Percentiles rank a stretch among this genome's conserved stretches.
Evolutionary conservation across 768 basidiomycete species (phyloP).

Genomic region (Auriculariales sp.): DNA sequence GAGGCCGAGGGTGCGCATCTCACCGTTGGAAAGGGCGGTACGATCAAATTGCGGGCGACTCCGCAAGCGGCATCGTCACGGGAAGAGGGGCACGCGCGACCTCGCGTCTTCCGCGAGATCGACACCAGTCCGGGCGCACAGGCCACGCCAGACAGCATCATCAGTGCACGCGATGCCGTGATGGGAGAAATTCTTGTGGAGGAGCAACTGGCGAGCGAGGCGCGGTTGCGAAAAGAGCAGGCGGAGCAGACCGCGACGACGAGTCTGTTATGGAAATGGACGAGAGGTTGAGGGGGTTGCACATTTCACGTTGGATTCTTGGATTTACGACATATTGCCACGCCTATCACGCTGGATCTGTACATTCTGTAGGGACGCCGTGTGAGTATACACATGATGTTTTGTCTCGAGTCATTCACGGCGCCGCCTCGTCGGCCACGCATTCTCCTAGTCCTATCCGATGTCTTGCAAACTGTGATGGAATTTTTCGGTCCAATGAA

Average conservation of each 20-base stretch:
- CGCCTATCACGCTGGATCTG: background rate
- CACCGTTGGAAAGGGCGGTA: background rate
- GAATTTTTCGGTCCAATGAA: background rate
- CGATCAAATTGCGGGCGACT: background rate
- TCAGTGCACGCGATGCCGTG: conserved; percentile 35
- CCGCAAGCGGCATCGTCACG: conserved; percentile 5
- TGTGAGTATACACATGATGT: background rate
- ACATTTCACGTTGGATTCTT: background rate
- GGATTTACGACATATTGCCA: background rate
- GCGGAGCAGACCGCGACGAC: conserved; percentile 16
- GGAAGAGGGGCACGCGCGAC: background rate
- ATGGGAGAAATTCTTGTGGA: conserved; percentile 56
- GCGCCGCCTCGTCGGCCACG: background rate
- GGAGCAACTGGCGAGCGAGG: conserved; percentile 41
- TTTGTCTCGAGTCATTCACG: background rate
- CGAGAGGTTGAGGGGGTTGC: conserved; percentile 1
- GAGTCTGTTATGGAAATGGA: conserved; percentile 5
- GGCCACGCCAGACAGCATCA: conserved; percentile 3
- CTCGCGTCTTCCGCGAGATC: background rate
- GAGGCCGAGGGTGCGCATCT: background rate
- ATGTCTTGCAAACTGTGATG: background rate
- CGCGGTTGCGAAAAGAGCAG: conserved; percentile 40
- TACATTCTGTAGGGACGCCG: background rate
- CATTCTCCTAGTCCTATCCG: background rate
- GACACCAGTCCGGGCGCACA: background rate